Evolutionary conservation across 768 basidiomycete species (phyloP), one percentile per base, ranked within the genome.

Genomic region (Amyloporia xantha): DNA sequence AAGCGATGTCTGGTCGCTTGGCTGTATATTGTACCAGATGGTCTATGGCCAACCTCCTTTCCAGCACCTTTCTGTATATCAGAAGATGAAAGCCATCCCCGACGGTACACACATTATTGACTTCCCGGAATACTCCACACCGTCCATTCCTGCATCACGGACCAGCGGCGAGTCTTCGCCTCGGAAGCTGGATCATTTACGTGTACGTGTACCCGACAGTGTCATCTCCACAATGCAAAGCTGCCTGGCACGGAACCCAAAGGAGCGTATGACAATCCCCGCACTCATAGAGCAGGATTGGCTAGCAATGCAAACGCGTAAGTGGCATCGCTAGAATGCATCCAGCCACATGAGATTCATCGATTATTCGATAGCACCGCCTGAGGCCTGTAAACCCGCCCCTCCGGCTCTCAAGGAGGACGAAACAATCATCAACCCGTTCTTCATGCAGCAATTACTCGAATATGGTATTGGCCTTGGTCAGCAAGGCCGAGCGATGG

Each of bases 1-100:
- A 0, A 92, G 89, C 46, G 95, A 99, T 64, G 91, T 99, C 36
- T 99, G 95, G 95, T 96, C 93, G 2, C 73, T 99, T 2, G 95
- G 95, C 1, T 95, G 92, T 66, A 99, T 99, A 61, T 74, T 98
- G 26, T 97, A 99, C 68, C 95, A 99, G 62, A 97, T 99, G 92
- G 79, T 97, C 10, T 98, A 98, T 60, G 92, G 95, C 15, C 80
- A 82, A 17, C 87, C 92, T 1, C 95, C 95, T 2, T 99, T 98
- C 73, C 82, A 88, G 33, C 82, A 87, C 54, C 76, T 95, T 17
- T 78, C 81, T 4, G 76, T 93, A 30, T 80, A 79, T 42, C 84
- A 89, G 59, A 97, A 96, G 71, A 93, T 97, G 88, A 85, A 84
- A 55, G 88, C 88, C 6, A 99, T 99, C 57, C 90, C 91, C 9